Evolutionary conservation across 257 asterid species (phyloP), one percentile per base, ranked within the genome.

Genomic region (Jaltomata sinuosa): DNA sequence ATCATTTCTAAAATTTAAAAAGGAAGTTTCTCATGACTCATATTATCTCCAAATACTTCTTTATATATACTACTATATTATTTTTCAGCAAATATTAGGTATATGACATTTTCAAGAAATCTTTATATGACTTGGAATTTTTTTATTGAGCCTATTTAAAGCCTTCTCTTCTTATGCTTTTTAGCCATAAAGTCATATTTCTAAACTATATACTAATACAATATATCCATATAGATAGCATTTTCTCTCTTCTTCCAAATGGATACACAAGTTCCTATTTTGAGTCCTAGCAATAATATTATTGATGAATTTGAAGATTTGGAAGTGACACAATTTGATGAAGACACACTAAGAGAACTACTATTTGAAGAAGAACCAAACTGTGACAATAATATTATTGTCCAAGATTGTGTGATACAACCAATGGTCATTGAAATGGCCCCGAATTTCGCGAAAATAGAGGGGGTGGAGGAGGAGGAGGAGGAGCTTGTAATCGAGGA

Each of bases 241-340:
- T 34, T 62, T 82, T 10, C 27, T 14, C 31, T 31, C 49, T 42
- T 31, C 31, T 29, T 49, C 25, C 11, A 82, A 6, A 83, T 83
- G 85, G 85, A 45, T 16, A 19, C 52, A 49, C 36, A 67, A 49
- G 6, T 83, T 52, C 80, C 62, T 7, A 49, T 45, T 9, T 45
- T 53, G 29, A 31, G 18, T 45, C 74, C 45, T 68, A 34, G 1
- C 11, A 34, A 4, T 9, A 15, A 27, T 29, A 34, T 10, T 19
- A 34, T 10, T 19, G 40, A 65, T 83, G 84, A 82, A 22, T 65
- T 83, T 83, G 80, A 83, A 65, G 85, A 72, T 31, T 67, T 83
- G 14, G 85, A 83, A 67, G 65, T 49, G 52, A 83, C 67, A 83
- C 67, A 83, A 83, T 83, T 83, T 83, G 85, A 83, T 65, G 80